Percentiles rank a stretch among this genome's conserved stretches.
Conservation (phyloP, 2,329 filamentous ascomycete species). For the Hawksworthiomyces lignivorus region DNA sequence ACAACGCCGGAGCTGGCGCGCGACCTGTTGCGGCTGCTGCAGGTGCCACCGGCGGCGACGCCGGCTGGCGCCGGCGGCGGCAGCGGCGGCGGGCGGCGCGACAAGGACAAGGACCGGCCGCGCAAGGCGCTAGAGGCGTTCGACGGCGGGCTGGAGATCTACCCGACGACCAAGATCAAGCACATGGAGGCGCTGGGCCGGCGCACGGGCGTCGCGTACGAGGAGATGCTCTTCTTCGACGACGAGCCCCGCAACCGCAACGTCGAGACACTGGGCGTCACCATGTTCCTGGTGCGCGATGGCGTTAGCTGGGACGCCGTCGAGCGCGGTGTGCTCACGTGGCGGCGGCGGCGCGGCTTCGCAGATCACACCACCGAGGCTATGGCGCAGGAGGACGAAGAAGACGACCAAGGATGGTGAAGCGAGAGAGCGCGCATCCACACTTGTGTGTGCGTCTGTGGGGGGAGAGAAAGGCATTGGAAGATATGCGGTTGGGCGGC, state of each 20-base stretch:
- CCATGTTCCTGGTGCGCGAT: conserved; percentile 74
- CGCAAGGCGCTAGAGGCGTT: conserved; percentile 51
- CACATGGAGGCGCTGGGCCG: conserved; percentile 72
- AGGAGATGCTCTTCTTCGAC: conserved; percentile 94
- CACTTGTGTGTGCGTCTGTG: no score
- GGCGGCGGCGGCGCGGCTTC: conserved; percentile 50
- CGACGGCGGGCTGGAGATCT: conserved; percentile 56
- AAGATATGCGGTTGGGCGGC: no score
- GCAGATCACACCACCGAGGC: no score
- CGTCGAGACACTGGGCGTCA: conserved; percentile 70
- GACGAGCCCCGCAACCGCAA: conserved; percentile 83
- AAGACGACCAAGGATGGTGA: no score
- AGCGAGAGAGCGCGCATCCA: no score
- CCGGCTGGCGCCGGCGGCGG: conserved; percentile 12
- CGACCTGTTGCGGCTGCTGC: conserved; percentile 70
- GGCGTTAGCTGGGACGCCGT: conserved; percentile 71
- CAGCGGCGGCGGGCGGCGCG: conserved; percentile 15
- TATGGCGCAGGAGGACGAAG: no score
- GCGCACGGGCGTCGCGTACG: conserved; percentile 61
- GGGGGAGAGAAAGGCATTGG: no score
- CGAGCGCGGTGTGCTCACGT: conserved; percentile 70
- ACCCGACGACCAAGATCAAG: conserved; percentile 72
- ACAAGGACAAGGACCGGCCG: conserved; percentile 22
- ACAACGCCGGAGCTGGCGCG: conserved; percentile 69
- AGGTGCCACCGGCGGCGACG: conserved; percentile 33